These are phyloP conservation scores for Rutstroemia sp. DNA, from an alignment of 2,329 filamentous ascomycete species.

Conservation along the genomic window DNA sequence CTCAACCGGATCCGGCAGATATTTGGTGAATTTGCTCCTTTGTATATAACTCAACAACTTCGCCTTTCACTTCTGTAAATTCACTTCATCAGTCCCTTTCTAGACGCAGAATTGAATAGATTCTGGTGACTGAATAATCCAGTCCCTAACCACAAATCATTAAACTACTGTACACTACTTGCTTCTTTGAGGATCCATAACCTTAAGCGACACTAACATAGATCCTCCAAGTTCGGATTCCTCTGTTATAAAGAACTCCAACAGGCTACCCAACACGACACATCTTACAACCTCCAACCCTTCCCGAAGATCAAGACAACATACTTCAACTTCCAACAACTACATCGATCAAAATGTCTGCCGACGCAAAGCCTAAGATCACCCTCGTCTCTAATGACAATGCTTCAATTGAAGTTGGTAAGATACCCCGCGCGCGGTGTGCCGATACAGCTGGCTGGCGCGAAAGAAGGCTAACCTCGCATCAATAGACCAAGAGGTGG, in stretches of 20 bases:
- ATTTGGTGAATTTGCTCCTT: too few species aligned
- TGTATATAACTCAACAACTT: too few species aligned
- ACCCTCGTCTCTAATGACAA: conserved; percentile 44
- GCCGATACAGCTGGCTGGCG: neutral
- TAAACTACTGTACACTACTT: too few species aligned
- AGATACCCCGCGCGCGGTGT: conserved; percentile 21
- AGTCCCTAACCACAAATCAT: too few species aligned
- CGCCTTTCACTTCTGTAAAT: too few species aligned
- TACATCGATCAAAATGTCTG: conserved; percentile 27
- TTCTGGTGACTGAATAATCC: too few species aligned
- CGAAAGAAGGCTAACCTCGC: conserved; percentile 10
- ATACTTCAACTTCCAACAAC: neutral
- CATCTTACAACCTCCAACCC: neutral
- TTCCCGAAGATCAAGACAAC: neutral
- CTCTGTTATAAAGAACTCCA: too few species aligned
- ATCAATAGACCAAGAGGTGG: conserved; percentile 65
- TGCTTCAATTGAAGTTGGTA: conserved; percentile 42
- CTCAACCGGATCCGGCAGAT: too few species aligned
- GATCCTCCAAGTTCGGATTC: neutral
- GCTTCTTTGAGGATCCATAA: too few species aligned
- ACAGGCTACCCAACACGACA: too few species aligned
- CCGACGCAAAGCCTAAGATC: conserved; percentile 28
- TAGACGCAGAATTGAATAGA: too few species aligned
- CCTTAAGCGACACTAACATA: neutral
- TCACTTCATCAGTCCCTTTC: too few species aligned